Conservation (phyloP, 2,329 filamentous ascomycete species). For the Tolypocladium capitatum region DNA sequence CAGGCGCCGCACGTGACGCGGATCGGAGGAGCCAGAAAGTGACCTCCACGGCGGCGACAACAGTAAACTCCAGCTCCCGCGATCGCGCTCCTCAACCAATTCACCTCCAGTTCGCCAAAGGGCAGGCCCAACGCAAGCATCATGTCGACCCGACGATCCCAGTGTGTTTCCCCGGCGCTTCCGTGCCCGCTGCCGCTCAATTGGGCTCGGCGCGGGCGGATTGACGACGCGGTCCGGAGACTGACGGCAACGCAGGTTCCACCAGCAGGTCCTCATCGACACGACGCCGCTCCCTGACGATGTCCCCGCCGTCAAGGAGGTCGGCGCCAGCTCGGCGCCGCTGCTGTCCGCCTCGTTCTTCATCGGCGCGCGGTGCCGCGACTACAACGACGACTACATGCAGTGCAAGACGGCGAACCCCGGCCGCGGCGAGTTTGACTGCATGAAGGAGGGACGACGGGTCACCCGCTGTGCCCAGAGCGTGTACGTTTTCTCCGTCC, state of each 20-base stretch:
- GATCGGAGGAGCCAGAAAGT: neutral
- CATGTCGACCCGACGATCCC: slow-evolving; percentile 29
- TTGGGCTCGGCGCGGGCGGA: neutral
- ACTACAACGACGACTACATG: slow-evolving; percentile 99
- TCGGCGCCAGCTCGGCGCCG: slow-evolving; percentile 85
- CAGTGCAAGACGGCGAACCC: slow-evolving; percentile 95
- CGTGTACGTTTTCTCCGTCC: slow-evolving; percentile 53
- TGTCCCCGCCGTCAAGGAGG: slow-evolving; percentile 86
- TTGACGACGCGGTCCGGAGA: neutral
- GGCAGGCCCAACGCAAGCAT: slow-evolving; percentile 17
- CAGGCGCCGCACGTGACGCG: neutral
- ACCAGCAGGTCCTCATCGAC: slow-evolving; percentile 85
- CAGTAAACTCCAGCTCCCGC: neutral
- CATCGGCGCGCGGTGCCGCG: slow-evolving; percentile 86
- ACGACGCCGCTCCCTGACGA: slow-evolving; percentile 85
- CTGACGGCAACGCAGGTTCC: slow-evolving; percentile 55
- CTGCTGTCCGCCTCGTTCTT: slow-evolving; percentile 89
- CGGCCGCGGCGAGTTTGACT: slow-evolving; percentile 83
- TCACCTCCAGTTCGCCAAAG: slow-evolving; percentile 4
- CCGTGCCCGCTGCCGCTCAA: neutral
- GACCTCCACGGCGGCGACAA: neutral
- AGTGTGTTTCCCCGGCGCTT: slow-evolving; percentile 18
- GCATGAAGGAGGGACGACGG: slow-evolving; percentile 89
- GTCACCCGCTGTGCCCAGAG: slow-evolving; percentile 93
- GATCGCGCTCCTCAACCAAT: neutral